These are phyloP conservation scores for Leishmania guyanensis DNA, from an alignment of 208 protist genomes.

Conservation along the genomic window DNA sequence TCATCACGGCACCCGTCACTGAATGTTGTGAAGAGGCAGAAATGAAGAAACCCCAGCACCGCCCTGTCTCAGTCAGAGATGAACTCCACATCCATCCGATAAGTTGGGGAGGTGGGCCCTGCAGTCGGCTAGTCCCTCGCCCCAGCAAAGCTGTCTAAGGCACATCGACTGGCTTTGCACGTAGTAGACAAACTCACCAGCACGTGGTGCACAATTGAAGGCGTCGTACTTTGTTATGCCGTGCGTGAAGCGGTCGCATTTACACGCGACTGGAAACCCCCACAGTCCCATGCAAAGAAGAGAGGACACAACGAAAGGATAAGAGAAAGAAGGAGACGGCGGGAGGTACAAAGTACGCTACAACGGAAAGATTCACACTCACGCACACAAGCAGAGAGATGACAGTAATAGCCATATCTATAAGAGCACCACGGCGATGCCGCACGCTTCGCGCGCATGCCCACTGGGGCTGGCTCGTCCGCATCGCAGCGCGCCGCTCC, in stretches of 20 bases:
- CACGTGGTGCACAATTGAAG: slow-evolving; percentile 54
- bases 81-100: slow-evolving; percentile 52
- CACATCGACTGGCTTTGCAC: not conserved
- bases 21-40: slow-evolving; percentile 55
- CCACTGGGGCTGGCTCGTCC: not conserved
- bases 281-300: too few species aligned
- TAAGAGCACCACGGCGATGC: not conserved
- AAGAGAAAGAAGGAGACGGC: too few species aligned
- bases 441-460: not conserved
- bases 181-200: not conserved
- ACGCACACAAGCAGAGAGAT: not conserved
- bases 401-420: not conserved
- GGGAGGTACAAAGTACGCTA: too few species aligned
- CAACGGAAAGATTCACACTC: not conserved
- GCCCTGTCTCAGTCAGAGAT: slow-evolving; percentile 52
- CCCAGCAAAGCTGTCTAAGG: not conserved
- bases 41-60: slow-evolving; percentile 53
- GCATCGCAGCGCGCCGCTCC: not conserved
- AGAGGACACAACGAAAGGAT: too few species aligned
- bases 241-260: slow-evolving; percentile 22
- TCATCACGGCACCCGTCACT: slow-evolving; percentile 4
- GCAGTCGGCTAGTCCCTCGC: not conserved
- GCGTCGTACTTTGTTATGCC: slow-evolving; percentile 50
- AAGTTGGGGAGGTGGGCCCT: slow-evolving; percentile 29
- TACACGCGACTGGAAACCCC: too few species aligned